A percentile compares a stretch with the other conserved stretches of the same genome.
Conservation (phyloP, 768 basidiomycete genomes). For the Boletus sp. region DNA sequence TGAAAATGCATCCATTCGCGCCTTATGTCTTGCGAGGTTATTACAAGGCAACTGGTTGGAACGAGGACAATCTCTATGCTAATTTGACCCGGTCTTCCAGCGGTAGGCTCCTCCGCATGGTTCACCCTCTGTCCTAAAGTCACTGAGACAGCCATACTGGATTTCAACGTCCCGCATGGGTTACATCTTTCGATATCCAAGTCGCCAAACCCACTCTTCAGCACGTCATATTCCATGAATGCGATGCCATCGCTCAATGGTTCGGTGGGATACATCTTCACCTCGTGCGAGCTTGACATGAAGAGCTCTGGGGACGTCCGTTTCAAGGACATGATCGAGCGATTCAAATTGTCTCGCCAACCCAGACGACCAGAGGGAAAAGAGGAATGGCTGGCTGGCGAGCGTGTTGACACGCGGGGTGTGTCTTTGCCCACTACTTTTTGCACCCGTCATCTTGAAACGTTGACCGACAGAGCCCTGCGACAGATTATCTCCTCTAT, state of each 20-base stretch:
- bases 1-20: conserved; percentile 78
- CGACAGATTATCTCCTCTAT: conserved; percentile 86
- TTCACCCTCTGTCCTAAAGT: conserved; percentile 4
- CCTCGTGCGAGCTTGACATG: conserved; percentile 77
- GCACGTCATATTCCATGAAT: conserved; percentile 89
- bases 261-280: conserved; percentile 91
- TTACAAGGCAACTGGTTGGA: conserved; percentile 94
- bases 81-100: conserved; percentile 87
- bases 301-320: conserved; percentile 66
- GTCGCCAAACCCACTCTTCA: conserved; percentile 85
- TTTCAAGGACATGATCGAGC: conserved; percentile 88
- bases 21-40: conserved; percentile 87
- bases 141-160: conserved; percentile 67
- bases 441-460: conserved; percentile 7
- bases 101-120: conserved; percentile 47
- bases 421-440: conserved; percentile 22
- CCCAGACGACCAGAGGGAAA: conserved; percentile 77
- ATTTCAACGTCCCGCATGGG: conserved; percentile 84
- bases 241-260: conserved; percentile 92
- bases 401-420: conserved; percentile 77
- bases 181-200: conserved; percentile 81
- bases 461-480: conserved; percentile 20
- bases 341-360: conserved; percentile 80
- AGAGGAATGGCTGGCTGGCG: conserved; percentile 81
- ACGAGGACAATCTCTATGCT: conserved; percentile 91